Evolutionary conservation across 768 basidiomycete genomes (phyloP).

Genomic region (Leccinum pellstonianum): DNA sequence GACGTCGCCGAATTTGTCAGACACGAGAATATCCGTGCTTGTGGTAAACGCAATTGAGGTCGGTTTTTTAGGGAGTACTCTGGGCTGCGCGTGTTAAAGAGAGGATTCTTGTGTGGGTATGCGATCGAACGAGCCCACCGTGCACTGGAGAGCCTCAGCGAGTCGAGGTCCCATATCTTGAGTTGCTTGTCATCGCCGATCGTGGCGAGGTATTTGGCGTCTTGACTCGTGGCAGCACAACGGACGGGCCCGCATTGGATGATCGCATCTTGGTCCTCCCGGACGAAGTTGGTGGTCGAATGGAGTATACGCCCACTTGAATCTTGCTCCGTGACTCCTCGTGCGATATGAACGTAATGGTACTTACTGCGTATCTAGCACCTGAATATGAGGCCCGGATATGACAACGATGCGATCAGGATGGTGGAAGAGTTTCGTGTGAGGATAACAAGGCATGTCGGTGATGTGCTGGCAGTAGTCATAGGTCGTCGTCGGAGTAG

Average conservation of each 20-base stretch:
- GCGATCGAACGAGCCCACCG: constrained; percentile 43
- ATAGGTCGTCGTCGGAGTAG: not conserved
- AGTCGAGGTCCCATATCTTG: constrained; percentile 67
- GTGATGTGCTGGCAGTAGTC: not conserved
- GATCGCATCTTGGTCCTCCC: constrained; percentile 32
- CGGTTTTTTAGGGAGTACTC: constrained; percentile 82
- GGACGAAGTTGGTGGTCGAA: constrained; percentile 40
- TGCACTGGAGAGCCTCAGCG: constrained; percentile 54
- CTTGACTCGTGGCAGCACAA: constrained; percentile 52
- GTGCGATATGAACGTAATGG: not conserved
- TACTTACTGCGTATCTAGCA: constrained; percentile 54
- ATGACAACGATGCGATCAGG: constrained; percentile 40
- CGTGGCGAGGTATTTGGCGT: constrained; percentile 53
- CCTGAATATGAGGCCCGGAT: constrained; percentile 63
- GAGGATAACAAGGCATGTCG: constrained; percentile 46
- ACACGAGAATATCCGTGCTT: constrained; percentile 68
- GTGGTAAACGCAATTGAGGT: constrained; percentile 65
- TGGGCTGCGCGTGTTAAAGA: constrained; percentile 28
- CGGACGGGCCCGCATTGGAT: constrained; percentile 56
- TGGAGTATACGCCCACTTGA: constrained; percentile 54
- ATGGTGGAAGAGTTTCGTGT: constrained; percentile 45
- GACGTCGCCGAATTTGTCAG: constrained; percentile 95
- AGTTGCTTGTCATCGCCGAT: constrained; percentile 80
- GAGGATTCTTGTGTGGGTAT: not conserved
- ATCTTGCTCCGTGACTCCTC: constrained; percentile 13